These are phyloP conservation scores for Coprinopsis sp. DNA, from an alignment of 768 basidiomycete genomes.

Conservation along the genomic window DNA sequence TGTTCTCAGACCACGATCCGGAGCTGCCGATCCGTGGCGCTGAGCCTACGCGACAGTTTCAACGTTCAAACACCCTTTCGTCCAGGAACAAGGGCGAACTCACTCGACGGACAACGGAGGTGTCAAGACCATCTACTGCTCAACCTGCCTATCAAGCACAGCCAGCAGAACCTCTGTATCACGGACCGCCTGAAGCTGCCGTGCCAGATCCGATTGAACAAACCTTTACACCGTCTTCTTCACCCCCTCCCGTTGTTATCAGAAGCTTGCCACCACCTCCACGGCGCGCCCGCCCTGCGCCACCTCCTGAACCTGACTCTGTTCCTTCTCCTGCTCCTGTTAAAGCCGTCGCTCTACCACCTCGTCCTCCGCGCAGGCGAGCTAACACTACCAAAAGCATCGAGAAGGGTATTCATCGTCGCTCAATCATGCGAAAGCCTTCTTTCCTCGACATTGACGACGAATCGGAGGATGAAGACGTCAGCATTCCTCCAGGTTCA, in stretches of 20 bases:
- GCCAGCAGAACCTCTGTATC: slow-evolving; percentile 1
- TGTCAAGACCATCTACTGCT: slow-evolving; percentile 6
- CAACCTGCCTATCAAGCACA: slow-evolving; percentile 7
- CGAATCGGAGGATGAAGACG: slow-evolving; percentile 29
- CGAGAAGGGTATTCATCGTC: slow-evolving; percentile 30
- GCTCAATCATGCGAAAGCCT: slow-evolving; percentile 59
- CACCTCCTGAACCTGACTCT: slow-evolving; percentile 3
- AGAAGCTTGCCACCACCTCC: slow-evolving; percentile 58
- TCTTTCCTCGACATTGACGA: slow-evolving; percentile 71
- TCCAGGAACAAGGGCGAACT: slow-evolving; percentile 8
- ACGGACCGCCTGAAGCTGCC: slow-evolving; percentile 3
- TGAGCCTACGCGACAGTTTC: background rate
- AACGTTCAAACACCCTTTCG: slow-evolving; percentile 8
- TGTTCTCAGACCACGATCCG: slow-evolving; percentile 25
- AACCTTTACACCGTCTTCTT: slow-evolving; percentile 18
- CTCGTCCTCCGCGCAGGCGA: too few species aligned
- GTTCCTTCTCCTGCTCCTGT: background rate
- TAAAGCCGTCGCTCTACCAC: background rate
- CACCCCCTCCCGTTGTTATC: slow-evolving; percentile 25
- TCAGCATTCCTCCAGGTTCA: too few species aligned
- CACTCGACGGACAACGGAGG: slow-evolving; percentile 3
- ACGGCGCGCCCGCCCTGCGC: slow-evolving; percentile 27
- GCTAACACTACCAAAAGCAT: slow-evolving; percentile 1
- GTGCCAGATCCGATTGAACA: slow-evolving; percentile 7
- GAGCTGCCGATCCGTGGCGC: slow-evolving; percentile 13